These are phyloP conservation scores for Hysterangium stoloniferum DNA, from an alignment of 768 basidiomycete genomes.

Conservation along the genomic window DNA sequence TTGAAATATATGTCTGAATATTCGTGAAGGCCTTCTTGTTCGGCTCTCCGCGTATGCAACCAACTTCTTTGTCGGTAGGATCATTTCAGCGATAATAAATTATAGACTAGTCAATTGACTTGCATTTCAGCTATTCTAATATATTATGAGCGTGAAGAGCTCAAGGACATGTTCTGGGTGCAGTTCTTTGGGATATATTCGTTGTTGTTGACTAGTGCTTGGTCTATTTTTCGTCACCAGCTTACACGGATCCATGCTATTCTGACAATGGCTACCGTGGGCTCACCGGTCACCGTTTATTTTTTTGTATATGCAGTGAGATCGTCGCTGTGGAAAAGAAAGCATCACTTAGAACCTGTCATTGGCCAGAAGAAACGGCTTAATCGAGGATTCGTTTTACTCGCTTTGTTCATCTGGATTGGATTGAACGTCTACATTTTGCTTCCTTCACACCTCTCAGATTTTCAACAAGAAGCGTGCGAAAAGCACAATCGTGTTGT, in stretches of 20 bases:
- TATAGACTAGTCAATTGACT: background rate
- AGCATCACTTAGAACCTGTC: background rate
- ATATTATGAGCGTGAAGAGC: background rate
- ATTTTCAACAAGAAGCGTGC: background rate
- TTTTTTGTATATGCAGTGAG: conserved; percentile 1
- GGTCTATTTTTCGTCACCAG: background rate
- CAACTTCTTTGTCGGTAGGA: background rate
- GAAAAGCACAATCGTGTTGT: background rate
- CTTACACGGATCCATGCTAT: background rate
- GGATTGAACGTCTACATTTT: background rate
- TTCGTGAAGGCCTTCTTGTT: background rate
- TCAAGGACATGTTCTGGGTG: background rate
- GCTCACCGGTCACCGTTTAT: background rate
- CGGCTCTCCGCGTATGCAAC: background rate
- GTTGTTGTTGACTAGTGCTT: background rate
- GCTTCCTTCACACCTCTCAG: background rate
- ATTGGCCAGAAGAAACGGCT: background rate
- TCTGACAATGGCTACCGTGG: background rate
- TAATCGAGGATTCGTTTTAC: background rate
- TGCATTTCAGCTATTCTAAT: background rate
- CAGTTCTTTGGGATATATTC: background rate
- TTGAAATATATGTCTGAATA: background rate
- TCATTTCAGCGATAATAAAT: background rate
- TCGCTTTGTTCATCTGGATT: background rate
- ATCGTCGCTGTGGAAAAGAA: background rate